Evolutionary conservation across 2,329 filamentous ascomycete genomes (phyloP).

Genomic region (Cyanodermella asteris): DNA sequence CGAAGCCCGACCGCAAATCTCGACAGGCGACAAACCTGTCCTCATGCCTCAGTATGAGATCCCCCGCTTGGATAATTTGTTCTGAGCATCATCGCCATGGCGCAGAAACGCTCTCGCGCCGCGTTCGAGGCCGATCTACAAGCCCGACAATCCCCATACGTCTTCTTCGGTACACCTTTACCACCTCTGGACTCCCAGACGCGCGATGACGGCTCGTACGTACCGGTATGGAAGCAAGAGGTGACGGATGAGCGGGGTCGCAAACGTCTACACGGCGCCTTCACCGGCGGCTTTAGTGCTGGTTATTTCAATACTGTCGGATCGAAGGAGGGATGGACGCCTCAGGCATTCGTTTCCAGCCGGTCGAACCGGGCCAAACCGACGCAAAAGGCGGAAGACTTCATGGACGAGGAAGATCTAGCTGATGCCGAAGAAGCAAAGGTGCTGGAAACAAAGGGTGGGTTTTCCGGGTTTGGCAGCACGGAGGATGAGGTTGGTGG

Average conservation of each 20-base stretch:
- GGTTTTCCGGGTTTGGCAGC: constrained; percentile 55
- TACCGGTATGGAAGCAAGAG: constrained; percentile 96
- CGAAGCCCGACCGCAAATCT: too few relatives aligned
- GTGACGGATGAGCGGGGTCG: constrained; percentile 80
- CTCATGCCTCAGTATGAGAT: too few relatives aligned
- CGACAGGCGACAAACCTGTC: too few relatives aligned
- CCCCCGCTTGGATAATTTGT: too few relatives aligned
- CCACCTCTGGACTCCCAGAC: constrained; percentile 53
- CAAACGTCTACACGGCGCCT: constrained; percentile 83
- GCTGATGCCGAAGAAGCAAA: constrained; percentile 64
- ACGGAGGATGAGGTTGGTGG: constrained; percentile 33
- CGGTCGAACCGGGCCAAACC: constrained; percentile 51
- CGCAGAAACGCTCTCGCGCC: constrained; percentile 56
- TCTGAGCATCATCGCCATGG: constrained; percentile 34
- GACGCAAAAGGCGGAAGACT: constrained; percentile 53
- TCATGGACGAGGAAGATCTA: constrained; percentile 95
- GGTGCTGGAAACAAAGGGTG: constrained; percentile 47
- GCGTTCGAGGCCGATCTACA: constrained; percentile 56
- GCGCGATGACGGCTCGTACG: constrained; percentile 76
- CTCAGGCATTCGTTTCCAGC: constrained; percentile 78
- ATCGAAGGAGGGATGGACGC: constrained; percentile 94
- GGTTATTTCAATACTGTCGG: constrained; percentile 98
- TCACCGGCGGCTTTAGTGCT: constrained; percentile 90
- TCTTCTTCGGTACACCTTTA: constrained; percentile 64
- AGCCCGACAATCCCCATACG: constrained; percentile 48